Conservation (phyloP, 305 asterid genomes). For the Fraxinus floribunda region DNA sequence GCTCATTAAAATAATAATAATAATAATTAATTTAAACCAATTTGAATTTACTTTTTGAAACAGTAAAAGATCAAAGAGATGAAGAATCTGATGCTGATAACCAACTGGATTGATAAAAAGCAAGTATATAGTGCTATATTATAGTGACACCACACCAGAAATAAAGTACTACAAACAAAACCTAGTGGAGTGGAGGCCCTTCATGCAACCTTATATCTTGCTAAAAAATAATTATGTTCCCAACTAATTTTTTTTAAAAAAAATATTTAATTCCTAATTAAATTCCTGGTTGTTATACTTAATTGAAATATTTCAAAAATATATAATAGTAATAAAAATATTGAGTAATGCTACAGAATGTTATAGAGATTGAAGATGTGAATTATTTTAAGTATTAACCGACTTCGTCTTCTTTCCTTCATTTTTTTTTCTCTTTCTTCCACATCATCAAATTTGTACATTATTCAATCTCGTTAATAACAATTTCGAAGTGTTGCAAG, state of each 20-base stretch:
- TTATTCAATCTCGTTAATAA: background rate
- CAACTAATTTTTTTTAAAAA: background rate
- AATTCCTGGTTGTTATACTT: background rate
- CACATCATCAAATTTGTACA: no score
- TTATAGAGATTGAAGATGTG: no score
- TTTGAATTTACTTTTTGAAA: background rate
- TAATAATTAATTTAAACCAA: background rate
- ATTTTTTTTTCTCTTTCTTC: no score
- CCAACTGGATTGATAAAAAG: constrained; percentile 9
- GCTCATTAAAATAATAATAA: background rate
- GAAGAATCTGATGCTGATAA: constrained; percentile 37
- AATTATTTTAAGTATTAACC: no score
- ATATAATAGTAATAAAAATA: background rate
- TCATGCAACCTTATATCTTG: background rate
- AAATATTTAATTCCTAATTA: background rate
- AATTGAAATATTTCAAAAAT: background rate
- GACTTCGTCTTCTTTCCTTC: no score
- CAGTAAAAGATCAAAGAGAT: background rate
- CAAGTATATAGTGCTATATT: constrained; percentile 16
- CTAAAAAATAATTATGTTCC: background rate
- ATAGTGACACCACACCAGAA: constrained; percentile 34
- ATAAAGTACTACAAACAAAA: constrained; percentile 10
- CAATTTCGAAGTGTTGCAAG: background rate
- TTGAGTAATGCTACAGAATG: no score
- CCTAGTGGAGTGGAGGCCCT: constrained; percentile 18